phyloP scores from a whole-genome alignment of 768 basidiomycete genomes.

The Phlebiopsis gigantea region DNA sequence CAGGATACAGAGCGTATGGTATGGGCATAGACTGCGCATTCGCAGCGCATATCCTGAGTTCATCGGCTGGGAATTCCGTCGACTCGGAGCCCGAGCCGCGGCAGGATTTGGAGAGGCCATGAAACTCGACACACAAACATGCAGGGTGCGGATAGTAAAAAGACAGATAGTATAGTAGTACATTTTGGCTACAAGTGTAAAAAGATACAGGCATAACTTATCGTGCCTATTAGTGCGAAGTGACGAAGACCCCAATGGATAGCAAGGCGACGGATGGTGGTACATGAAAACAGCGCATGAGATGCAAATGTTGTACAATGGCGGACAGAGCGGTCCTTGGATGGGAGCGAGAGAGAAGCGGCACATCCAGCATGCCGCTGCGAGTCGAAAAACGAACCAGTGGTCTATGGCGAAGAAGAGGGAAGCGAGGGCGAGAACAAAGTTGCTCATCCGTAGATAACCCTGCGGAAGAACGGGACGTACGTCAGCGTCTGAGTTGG shows the following conservation, averaged over 20 bases:
- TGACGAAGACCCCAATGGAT: background rate
- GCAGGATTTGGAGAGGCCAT: too few relatives aligned
- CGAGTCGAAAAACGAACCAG: background rate
- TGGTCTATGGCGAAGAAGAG: background rate
- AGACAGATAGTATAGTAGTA: background rate
- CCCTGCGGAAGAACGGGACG: constrained; percentile 11
- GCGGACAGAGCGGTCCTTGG: background rate
- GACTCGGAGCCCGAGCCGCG: too few relatives aligned
- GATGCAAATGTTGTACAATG: constrained; percentile 8
- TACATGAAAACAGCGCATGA: background rate
- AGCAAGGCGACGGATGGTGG: background rate
- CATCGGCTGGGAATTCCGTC: too few relatives aligned
- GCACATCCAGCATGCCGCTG: background rate
- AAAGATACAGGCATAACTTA: background rate
- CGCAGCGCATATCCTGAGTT: too few relatives aligned
- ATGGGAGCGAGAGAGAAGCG: background rate
- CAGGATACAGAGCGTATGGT: too few relatives aligned
- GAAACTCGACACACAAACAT: too few relatives aligned
- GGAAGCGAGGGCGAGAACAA: background rate
- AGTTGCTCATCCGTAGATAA: constrained; percentile 26
- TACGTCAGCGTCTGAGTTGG: constrained; percentile 4
- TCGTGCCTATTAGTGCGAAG: background rate
- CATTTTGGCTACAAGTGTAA: background rate
- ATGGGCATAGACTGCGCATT: too few relatives aligned
- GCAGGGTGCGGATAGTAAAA: background rate